Base-by-base conservation (phyloP, 1,284 basidiomycete genomes). In the Sanghuangporus baumii region DNA sequence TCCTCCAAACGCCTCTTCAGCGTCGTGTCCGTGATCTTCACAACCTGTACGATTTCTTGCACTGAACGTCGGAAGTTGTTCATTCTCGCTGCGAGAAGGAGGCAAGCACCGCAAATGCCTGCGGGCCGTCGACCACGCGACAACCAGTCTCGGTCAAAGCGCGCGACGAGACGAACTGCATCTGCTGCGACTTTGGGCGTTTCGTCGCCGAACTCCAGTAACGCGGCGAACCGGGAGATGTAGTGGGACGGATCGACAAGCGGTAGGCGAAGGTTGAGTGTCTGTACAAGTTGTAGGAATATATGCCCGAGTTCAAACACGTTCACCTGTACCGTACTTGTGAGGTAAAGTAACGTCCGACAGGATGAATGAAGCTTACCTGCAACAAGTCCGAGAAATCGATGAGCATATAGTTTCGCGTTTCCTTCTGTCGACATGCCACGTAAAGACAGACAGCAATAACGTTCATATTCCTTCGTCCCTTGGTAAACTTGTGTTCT, bases 101-200 rank as follows among this genome's bases (percentile, higher is more conserved):
- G 82, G 40, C 93, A 94, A 0, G 97, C 97, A 36, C 97, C 97
- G 73, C 96, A 98, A 63, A 99, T 96, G 16, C 97, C 97, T 0
- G 97, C 94, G 0, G 97, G 97, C 11, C 97, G 85, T 48, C 97
- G 87, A 41, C 97, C 97, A 36, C 91, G 88, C 6, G 93, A 91
- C 85, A 99, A 95, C 96, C 96, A 99, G 75, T 99, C 97, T 31
- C 94, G 85, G 71, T 95, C 91, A 76, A 99, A 98, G 31, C 97
- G 91, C 66, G 92, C 88, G 18, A 98, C 94, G 56, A 99, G 89
- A 0, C 96, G 89, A 0, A 94, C 88, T 0, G 97, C 97, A 71
- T 99, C 97, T 12, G 89, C 87, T 1, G 96, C 94, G 2, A 99
- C 94, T 65, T 87, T 89, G 66, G 91, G 86, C 1, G 94, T 96